These are phyloP conservation scores for Wallacemonas rigidus DNA, from an alignment of 208 protist species.

Conservation along the genomic window DNA sequence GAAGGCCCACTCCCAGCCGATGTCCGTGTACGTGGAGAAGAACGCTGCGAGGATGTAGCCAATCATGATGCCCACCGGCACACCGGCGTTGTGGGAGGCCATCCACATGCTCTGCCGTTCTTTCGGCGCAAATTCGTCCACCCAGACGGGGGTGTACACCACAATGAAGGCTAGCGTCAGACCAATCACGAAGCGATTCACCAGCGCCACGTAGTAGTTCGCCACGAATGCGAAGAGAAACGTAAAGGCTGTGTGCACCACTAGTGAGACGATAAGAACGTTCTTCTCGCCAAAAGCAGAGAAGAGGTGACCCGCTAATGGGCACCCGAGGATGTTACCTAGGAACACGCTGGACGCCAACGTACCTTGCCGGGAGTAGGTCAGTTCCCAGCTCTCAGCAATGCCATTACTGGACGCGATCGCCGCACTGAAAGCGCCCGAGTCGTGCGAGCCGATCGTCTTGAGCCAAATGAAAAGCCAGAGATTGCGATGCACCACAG, in stretches of 20 bases:
- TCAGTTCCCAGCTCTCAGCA: conserved; percentile 59
- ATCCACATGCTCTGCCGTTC: conserved; percentile 86
- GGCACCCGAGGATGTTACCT: conserved; percentile 82
- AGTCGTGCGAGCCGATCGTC: conserved; percentile 86
- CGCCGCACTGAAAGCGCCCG: conserved; percentile 85
- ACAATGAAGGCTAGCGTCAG: conserved; percentile 90
- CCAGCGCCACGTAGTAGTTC: conserved; percentile 46
- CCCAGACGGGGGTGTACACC: conserved; percentile 92
- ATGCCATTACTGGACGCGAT: conserved; percentile 75
- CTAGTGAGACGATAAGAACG: conserved; percentile 51
- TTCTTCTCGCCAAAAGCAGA: conserved; percentile 65
- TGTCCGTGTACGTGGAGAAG: conserved; percentile 48
- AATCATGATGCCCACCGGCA: conserved; percentile 91
- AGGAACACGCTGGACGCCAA: conserved; percentile 87
- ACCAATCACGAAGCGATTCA: conserved; percentile 89
- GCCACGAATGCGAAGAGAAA: conserved; percentile 73
- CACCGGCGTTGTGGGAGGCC: conserved; percentile 90
- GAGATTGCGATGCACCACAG: conserved; percentile 60
- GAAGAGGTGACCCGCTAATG: conserved; percentile 75
- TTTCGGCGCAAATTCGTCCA: conserved; percentile 90
- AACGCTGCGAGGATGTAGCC: conserved; percentile 85
- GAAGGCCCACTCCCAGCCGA: conserved; percentile 84
- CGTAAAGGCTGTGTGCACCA: conserved; percentile 79
- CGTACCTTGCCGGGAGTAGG: conserved; percentile 56
- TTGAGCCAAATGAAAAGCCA: conserved; percentile 84